Evolutionary conservation across 306 rosid genomes (phyloP).

Genomic region (Quercus robur): DNA sequence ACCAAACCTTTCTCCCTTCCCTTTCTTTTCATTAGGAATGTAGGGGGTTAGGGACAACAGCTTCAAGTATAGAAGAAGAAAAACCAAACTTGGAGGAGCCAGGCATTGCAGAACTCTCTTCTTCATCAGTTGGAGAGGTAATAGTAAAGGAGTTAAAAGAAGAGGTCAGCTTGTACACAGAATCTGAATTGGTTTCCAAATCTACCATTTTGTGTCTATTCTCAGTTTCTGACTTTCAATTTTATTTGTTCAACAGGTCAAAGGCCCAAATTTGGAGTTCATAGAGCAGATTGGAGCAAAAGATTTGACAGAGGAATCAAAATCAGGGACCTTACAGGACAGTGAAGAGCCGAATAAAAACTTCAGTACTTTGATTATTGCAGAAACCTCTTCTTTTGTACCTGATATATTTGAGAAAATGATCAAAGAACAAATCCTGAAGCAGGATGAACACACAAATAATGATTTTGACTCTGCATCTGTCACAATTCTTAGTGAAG

Average conservation of each 20-base stretch:
- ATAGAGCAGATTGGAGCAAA: slow-evolving; percentile 16
- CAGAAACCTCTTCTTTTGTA: slow-evolving; percentile 2
- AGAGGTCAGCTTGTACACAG: slow-evolving; percentile 21
- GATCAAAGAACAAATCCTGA: not conserved
- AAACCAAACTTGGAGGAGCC: slow-evolving; percentile 13
- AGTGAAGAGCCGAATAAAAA: slow-evolving; percentile 6
- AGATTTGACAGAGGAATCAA: slow-evolving; percentile 4
- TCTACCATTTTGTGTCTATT: not conserved
- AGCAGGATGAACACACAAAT: not conserved
- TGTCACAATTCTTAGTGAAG: slow-evolving; percentile 10
- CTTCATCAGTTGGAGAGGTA: not conserved
- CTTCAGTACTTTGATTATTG: not conserved
- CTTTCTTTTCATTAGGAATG: slow-evolving; percentile 4
- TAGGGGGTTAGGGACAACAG: not conserved
- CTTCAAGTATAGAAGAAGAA: slow-evolving; percentile 4
- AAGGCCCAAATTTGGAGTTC: slow-evolving; percentile 6
- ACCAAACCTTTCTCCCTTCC: not conserved
- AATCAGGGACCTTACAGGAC: slow-evolving; percentile 12
- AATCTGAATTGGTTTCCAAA: not conserved
- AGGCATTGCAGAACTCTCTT: slow-evolving; percentile 10
- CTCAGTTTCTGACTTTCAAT: not conserved
- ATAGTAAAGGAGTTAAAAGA: slow-evolving; percentile 1
- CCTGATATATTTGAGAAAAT: not conserved
- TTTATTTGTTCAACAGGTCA: slow-evolving; percentile 15
- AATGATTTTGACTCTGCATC: not conserved